These are phyloP conservation scores for Coffea canephora DNA, from an alignment of 257 asterid genomes.

Conservation along the genomic window DNA sequence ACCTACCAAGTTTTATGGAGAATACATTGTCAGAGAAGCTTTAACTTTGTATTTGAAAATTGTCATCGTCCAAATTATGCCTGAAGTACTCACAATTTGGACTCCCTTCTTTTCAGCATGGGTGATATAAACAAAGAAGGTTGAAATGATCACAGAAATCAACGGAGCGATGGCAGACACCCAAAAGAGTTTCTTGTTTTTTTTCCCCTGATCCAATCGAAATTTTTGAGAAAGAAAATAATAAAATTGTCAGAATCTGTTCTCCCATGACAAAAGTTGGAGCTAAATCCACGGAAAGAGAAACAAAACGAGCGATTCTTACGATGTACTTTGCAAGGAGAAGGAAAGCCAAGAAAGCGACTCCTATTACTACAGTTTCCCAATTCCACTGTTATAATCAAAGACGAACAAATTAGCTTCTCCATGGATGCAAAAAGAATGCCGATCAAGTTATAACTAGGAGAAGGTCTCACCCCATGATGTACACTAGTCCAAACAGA, in stretches of 20 bases:
- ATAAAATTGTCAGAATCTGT: neutral
- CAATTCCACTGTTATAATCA: conserved; percentile 64
- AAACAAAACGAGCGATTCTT: conserved; percentile 8
- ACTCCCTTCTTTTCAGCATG: conserved; percentile 76
- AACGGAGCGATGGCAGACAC: conserved; percentile 86
- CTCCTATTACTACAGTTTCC: conserved; percentile 68
- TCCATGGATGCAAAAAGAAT: neutral
- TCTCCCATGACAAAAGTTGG: neutral
- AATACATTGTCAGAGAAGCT: neutral
- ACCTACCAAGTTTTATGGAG: conserved; percentile 33
- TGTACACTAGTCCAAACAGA: conserved; percentile 53
- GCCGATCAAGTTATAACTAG: neutral
- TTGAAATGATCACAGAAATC: conserved; percentile 67
- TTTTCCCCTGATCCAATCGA: conserved; percentile 60
- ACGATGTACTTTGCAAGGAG: conserved; percentile 59
- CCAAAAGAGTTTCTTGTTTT: conserved; percentile 71
- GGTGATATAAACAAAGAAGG: conserved; percentile 70
- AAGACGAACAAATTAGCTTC: neutral
- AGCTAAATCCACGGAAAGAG: neutral
- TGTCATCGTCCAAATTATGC: neutral
- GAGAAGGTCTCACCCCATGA: conserved; percentile 36
- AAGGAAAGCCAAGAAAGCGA: conserved; percentile 63
- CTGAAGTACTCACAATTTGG: conserved; percentile 52
- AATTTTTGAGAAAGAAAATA: neutral
- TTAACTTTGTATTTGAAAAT: too few relatives aligned